Evolutionary conservation across 83 land plant genomes (phyloP), one percentile per base, ranked within the genome.

Genomic region (Picea mariana): DNA sequence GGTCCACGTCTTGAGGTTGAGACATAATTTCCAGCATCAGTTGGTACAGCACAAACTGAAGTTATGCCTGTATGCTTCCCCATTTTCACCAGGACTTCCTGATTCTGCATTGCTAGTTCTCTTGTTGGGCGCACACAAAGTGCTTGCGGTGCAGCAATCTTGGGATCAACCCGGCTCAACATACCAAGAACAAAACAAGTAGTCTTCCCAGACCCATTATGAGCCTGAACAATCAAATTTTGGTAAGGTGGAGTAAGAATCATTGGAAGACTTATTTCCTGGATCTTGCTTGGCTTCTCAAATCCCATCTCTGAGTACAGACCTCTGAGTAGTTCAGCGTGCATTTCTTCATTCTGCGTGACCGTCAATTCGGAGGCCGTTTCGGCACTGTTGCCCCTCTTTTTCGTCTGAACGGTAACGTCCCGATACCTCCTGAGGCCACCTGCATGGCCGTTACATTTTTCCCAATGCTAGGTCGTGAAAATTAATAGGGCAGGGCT

Each of bases 161-260:
- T 86, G 4, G 94, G 91, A 85, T 95, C 92, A 21, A 95, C 98
- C 34, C 98, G 89, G 75, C 94, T 89, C 86, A 97, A 79, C 99
- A 97, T 97, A 4, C 99, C 98, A 63, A 97, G 94, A n/a, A 92
- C 95, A 83, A 97, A 97, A 76, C 99, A 97, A 27, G 99, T 97
- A 3, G 98, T 97, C 85, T 97, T 97, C 8, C 99, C 98, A 75
- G 99, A 95, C 21, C 99, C 99, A 86, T 97, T 95, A 81, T 97
- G 99, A 55, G 98, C 99, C 47, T 97, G 98, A 18, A 98, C 99
- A 61, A 97, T 90, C 64, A 97, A 75, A 85, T 97, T 82, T 65
- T 87, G 84, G 84, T 92, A 82, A 5, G 99, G 99, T 12, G 99
- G 98, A 3, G 92, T 87, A 17, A 97, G 83, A 9, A 97, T 97